Conservation (phyloP, 1,284 basidiomycete genomes). For the Trichosporon sp. region DNA sequence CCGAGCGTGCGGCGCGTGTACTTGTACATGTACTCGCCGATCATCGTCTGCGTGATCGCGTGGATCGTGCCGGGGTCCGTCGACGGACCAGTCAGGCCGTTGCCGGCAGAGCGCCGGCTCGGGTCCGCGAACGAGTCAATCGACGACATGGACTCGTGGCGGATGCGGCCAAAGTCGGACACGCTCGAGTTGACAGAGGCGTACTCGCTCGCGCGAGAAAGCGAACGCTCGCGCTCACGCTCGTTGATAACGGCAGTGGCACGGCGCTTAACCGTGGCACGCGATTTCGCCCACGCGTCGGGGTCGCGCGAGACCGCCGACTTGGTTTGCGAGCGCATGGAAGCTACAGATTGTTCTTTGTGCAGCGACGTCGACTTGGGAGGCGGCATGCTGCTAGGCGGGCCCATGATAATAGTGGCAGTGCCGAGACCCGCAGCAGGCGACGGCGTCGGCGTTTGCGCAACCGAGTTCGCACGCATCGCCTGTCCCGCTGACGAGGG, state of each 20-base stretch:
- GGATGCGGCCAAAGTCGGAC: constrained; percentile 23
- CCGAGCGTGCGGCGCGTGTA: constrained; percentile 90
- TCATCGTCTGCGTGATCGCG: constrained; percentile 99
- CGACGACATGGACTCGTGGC: constrained; percentile 41
- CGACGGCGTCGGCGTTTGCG: neutral
- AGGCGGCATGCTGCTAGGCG: constrained; percentile 66
- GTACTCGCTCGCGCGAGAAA: constrained; percentile 19
- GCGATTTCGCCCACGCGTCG: constrained; percentile 47
- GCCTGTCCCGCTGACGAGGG: constrained; percentile 2
- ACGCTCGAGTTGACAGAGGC: constrained; percentile 34
- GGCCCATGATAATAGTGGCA: constrained; percentile 56
- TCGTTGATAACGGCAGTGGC: constrained; percentile 25
- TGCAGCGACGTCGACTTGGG: constrained; percentile 46
- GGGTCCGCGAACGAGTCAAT: constrained; percentile 30
- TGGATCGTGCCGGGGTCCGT: constrained; percentile 87
- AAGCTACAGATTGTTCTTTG: constrained; percentile 4
- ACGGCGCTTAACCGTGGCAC: constrained; percentile 39
- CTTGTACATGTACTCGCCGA: constrained; percentile 97
- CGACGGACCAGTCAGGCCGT: constrained; percentile 39
- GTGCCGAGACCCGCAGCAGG: constrained; percentile 47
- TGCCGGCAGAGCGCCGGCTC: constrained; percentile 4
- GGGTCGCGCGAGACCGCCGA: constrained; percentile 38
- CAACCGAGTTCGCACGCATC: constrained; percentile 43
- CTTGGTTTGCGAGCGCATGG: constrained; percentile 54
- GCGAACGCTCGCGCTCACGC: constrained; percentile 14